phyloP scores from a whole-genome alignment of 2,329 filamentous ascomycete species.

The Rhynchosporium agropyri region DNA sequence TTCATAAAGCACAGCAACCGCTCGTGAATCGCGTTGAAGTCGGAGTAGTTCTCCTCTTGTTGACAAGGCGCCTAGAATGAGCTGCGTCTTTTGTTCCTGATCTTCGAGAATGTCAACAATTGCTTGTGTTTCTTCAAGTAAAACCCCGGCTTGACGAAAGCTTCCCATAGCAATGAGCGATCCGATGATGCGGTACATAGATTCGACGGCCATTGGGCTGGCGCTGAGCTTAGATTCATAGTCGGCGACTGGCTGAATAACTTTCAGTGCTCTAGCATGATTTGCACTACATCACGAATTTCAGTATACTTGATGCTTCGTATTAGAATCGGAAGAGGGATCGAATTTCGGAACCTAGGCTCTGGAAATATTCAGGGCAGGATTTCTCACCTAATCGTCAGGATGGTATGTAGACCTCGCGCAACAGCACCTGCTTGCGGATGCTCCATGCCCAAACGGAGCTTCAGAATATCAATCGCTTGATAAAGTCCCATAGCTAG shows the following conservation, averaged over 20 bases:
- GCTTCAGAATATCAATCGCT: conserved; percentile 12
- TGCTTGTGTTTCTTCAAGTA: neutral
- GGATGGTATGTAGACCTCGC: conserved; percentile 7
- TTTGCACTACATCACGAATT: neutral
- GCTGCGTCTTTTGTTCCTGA: conserved; percentile 8
- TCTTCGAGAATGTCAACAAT: conserved; percentile 5
- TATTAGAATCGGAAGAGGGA: too few species aligned
- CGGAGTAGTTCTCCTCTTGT: conserved; percentile 11
- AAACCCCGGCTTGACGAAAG: neutral
- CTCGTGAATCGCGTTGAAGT: neutral
- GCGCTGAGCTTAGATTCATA: neutral
- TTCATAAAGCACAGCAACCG: conserved; percentile 5
- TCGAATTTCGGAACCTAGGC: too few species aligned
- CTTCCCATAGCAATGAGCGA: conserved; percentile 9
- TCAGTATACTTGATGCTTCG: too few species aligned
- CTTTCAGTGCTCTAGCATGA: conserved; percentile 3
- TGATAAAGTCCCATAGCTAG: conserved; percentile 10
- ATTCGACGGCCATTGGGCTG: conserved; percentile 11
- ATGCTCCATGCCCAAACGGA: conserved; percentile 2
- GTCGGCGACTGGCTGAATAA: conserved; percentile 10
- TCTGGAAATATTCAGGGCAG: too few species aligned
- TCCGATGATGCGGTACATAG: neutral
- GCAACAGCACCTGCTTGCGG: conserved; percentile 10
- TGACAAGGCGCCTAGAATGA: conserved; percentile 3
- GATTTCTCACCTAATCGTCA: neutral